These are phyloP conservation scores for Trichoderma gamsii DNA, from an alignment of 495 filamentous ascomycete species.

Conservation along the genomic window DNA sequence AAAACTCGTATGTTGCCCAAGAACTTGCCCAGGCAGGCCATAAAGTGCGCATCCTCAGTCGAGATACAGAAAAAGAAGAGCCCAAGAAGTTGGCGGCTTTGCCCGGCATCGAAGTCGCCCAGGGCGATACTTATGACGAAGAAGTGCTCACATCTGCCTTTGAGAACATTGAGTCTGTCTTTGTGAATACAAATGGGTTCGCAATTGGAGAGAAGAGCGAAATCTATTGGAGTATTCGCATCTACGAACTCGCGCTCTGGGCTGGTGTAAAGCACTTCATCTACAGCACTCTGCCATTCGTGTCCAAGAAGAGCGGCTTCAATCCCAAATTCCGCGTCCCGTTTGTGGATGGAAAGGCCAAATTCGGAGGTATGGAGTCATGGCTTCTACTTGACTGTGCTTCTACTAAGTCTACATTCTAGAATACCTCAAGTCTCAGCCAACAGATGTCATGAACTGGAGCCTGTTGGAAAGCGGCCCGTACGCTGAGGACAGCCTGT, in stretches of 20 bases:
- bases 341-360: not conserved
- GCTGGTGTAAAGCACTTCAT: not conserved
- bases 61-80: not conserved
- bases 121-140: not conserved
- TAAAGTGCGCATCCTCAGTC: not conserved
- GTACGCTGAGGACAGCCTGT: not conserved
- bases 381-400: not conserved
- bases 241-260: not conserved
- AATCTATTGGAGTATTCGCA: not conserved
- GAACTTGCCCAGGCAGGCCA: not conserved
- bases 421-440: not conserved
- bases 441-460: not conserved
- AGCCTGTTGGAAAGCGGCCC: not conserved
- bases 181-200: not conserved
- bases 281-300: not conserved
- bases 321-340: not conserved
- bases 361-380: not conserved
- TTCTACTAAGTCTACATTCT: not conserved
- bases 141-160: not conserved
- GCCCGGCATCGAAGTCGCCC: not conserved
- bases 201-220: not conserved
- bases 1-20: not conserved
- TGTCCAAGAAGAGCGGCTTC: not conserved
- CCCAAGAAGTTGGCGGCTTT: not conserved
- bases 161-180: not conserved